Percentiles rank a stretch among this genome's conserved stretches.
Conservation (phyloP, 2,329 filamentous ascomycete genomes). For the Penicillium capsulatum region DNA sequence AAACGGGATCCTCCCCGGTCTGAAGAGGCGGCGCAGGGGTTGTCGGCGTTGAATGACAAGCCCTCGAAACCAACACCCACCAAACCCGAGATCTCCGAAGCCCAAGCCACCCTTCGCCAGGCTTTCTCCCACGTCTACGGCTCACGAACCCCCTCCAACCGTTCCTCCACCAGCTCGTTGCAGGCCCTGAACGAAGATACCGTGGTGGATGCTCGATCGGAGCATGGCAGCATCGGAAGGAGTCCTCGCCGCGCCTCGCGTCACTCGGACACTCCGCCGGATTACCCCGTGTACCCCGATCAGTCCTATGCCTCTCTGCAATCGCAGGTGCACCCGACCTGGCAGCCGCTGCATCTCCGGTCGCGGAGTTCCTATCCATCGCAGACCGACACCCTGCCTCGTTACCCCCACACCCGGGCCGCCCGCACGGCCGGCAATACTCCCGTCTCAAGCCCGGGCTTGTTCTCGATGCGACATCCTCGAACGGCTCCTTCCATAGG, state of each 20-base stretch:
- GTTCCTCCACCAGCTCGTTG: constrained; percentile 42
- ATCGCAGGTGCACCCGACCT: constrained; percentile 41
- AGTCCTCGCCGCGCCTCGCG: constrained; percentile 28
- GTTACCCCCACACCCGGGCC: constrained; percentile 23
- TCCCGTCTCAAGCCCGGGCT: constrained; percentile 45
- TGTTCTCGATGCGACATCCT: constrained; percentile 40
- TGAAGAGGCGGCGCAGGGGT: constrained; percentile 21
- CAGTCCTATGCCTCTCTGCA: constrained; percentile 48
- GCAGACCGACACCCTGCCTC: constrained; percentile 27
- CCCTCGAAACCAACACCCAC: constrained; percentile 23
- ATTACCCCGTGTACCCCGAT: constrained; percentile 46
- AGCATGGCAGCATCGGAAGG: constrained; percentile 25
- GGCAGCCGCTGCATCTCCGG: constrained; percentile 38
- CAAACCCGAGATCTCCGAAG: constrained; percentile 26
- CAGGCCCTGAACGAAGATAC: constrained; percentile 39
- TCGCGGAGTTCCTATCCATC: constrained; percentile 44
- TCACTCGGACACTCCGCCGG: constrained; percentile 26
- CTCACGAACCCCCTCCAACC: constrained; percentile 37
- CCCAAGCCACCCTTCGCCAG: constrained; percentile 32
- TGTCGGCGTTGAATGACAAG: constrained; percentile 19
- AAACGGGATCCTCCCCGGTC: constrained; percentile 19
- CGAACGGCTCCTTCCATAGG: constrained; percentile 31
- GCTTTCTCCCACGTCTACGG: constrained; percentile 33
- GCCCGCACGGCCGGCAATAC: constrained; percentile 46
- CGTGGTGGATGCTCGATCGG: constrained; percentile 36